Evolutionary conservation across 768 basidiomycete species (phyloP).

Genomic region (Collybiopsis luxurians): DNA sequence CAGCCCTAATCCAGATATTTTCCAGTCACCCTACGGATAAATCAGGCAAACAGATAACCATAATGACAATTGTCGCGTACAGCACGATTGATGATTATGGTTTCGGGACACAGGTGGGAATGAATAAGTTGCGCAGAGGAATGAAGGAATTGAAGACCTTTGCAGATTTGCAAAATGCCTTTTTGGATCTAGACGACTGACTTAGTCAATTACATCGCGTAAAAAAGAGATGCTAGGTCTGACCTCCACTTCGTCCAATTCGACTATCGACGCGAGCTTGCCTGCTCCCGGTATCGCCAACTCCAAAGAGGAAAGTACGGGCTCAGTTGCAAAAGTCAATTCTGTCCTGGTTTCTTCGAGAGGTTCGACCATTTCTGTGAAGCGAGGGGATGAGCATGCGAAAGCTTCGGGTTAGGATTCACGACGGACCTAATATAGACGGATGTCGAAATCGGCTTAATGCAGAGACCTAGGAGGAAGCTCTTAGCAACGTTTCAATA

Average conservation of each 20-base stretch:
- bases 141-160: constrained; percentile 88
- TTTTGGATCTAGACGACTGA: constrained; percentile 75
- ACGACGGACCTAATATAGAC: constrained; percentile 72
- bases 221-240: constrained; percentile 31
- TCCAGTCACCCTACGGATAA: constrained; percentile 90
- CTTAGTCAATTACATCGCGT: not conserved
- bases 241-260: constrained; percentile 96
- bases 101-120: constrained; percentile 84
- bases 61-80: constrained; percentile 41
- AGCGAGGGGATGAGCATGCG: not conserved
- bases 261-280: constrained; percentile 56
- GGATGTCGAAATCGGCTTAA: constrained; percentile 88
- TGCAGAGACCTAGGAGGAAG: constrained; percentile 63
- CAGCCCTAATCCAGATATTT: constrained; percentile 85
- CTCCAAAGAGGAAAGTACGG: constrained; percentile 77
- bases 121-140: constrained; percentile 90
- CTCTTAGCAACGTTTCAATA: constrained; percentile 7
- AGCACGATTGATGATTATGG: constrained; percentile 84
- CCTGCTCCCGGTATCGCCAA: constrained; percentile 69
- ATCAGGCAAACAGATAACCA: not conserved
- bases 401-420: not conserved
- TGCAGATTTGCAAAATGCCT: constrained; percentile 90
- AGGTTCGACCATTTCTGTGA: constrained; percentile 93
- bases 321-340: constrained; percentile 92
- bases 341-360: constrained; percentile 90